Evolutionary conservation across 306 rosid genomes (phyloP).

Genomic region (Medicago arabica): DNA sequence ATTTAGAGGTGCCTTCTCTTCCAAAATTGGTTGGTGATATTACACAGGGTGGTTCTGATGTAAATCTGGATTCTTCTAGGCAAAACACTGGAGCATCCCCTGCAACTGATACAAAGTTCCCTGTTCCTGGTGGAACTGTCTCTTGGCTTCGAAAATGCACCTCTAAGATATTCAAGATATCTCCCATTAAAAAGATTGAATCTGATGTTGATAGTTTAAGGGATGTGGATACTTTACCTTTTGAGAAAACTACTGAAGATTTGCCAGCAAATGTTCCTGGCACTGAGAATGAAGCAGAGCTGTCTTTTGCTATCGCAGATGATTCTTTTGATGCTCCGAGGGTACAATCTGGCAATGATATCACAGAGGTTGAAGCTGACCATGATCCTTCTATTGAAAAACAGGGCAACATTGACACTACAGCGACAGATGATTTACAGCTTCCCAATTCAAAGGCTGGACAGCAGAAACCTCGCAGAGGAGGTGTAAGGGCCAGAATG

Average conservation of each 20-base stretch:
- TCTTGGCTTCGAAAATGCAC: slow-evolving; percentile 95
- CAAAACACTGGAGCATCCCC: slow-evolving; percentile 57
- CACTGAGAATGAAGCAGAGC: slow-evolving; percentile 71
- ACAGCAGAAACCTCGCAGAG: slow-evolving; percentile 52
- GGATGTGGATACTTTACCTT: slow-evolving; percentile 45
- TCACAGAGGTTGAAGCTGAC: slow-evolving; percentile 61
- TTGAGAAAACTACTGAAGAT: slow-evolving; percentile 53
- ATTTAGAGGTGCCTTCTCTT: slow-evolving; percentile 65
- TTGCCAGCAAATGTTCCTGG: slow-evolving; percentile 48
- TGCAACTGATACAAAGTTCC: slow-evolving; percentile 55
- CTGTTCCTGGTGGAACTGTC: slow-evolving; percentile 71
- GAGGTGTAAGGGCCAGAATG: slow-evolving; percentile 60
- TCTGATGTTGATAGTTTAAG: slow-evolving; percentile 53
- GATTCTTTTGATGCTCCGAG: slow-evolving; percentile 70
- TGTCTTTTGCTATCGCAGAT: slow-evolving; percentile 71
- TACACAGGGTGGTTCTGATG: slow-evolving; percentile 52
- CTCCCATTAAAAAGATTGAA: slow-evolving; percentile 66
- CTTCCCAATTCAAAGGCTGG: slow-evolving; percentile 58
- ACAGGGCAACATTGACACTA: slow-evolving; percentile 66
- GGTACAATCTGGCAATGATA: slow-evolving; percentile 63
- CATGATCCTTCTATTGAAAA: slow-evolving; percentile 66
- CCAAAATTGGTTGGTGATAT: slow-evolving; percentile 57
- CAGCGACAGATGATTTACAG: slow-evolving; percentile 62
- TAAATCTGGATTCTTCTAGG: slow-evolving; percentile 52
- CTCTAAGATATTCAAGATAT: slow-evolving; percentile 76